These are phyloP conservation scores for Boletales sp. DNA, from an alignment of 768 basidiomycete genomes.

Conservation along the genomic window DNA sequence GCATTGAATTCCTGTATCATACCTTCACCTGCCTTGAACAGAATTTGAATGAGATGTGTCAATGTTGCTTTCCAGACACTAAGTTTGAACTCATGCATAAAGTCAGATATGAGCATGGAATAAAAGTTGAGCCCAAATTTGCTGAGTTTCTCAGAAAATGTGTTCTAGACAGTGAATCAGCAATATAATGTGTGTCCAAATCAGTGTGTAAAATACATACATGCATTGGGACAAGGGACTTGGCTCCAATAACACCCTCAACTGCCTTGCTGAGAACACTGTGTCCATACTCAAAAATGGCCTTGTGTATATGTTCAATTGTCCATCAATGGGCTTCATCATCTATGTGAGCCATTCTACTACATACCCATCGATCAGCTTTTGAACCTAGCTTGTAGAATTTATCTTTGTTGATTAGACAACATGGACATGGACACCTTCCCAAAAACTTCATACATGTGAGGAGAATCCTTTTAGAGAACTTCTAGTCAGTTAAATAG, in stretches of 20 bases:
- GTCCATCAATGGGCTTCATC: slow-evolving; percentile 10
- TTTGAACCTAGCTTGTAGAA: neutral
- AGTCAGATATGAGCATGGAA: slow-evolving; percentile 25
- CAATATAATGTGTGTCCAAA: too few relatives aligned
- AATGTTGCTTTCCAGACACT: slow-evolving; percentile 29
- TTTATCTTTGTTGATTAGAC: slow-evolving; percentile 10
- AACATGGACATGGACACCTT: slow-evolving; percentile 19
- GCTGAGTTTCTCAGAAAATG: slow-evolving; percentile 25
- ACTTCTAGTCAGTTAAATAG: too few relatives aligned
- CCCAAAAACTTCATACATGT: slow-evolving; percentile 17
- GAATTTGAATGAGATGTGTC: slow-evolving; percentile 4
- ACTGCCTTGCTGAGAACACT: neutral
- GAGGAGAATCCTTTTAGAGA: too few relatives aligned
- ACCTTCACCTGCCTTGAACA: neutral
- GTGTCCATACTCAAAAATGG: neutral
- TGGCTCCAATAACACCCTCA: neutral
- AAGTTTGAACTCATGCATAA: slow-evolving; percentile 35
- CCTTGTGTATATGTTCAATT: neutral
- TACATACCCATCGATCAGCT: neutral
- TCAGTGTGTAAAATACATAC: neutral
- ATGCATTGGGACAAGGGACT: neutral
- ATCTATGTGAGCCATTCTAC: slow-evolving; percentile 22
- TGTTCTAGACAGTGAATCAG: slow-evolving; percentile 20
- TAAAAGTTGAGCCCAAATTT: slow-evolving; percentile 24
- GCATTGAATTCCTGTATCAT: slow-evolving; percentile 21